These are phyloP conservation scores for Fennellomyces sp. DNA, from an alignment of 371 early-diverging fungal species.

Conservation along the genomic window DNA sequence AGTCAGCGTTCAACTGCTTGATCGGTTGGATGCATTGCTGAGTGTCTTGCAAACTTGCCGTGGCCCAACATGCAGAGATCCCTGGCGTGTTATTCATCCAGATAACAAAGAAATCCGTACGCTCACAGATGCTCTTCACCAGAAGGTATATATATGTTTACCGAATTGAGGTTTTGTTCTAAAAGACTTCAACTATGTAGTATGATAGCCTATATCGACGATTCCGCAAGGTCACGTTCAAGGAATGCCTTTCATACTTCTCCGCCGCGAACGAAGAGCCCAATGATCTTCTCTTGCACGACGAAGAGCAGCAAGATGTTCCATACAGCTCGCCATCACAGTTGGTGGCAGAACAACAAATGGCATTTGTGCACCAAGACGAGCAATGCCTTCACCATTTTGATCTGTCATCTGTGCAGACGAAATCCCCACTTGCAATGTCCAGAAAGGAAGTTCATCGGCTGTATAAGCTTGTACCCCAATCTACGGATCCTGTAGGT, in stretches of 20 bases:
- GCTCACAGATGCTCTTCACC: conserved; percentile 32
- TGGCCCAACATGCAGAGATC: conserved; percentile 59
- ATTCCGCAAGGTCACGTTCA: conserved; percentile 31
- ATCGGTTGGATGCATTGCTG: conserved; percentile 64
- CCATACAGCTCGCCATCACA: no score
- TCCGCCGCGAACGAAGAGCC: conserved; percentile 2
- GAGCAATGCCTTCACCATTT: no score
- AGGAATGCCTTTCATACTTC: conserved; percentile 32
- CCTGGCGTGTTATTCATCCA: conserved; percentile 59
- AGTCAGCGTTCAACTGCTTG: conserved; percentile 22
- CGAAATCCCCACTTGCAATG: no score
- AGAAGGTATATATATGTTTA: conserved; percentile 23
- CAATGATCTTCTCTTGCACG: neutral
- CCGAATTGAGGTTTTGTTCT: no score
- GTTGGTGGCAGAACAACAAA: no score
- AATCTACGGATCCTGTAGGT: conserved; percentile 18
- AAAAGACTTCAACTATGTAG: conserved; percentile 3
- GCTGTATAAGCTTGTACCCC: conserved; percentile 28
- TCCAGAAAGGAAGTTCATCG: neutral
- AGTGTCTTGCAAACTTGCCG: conserved; percentile 58
- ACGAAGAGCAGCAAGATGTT: no score
- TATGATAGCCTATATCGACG: conserved; percentile 33
- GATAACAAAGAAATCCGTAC: conserved; percentile 27
- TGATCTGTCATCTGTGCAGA: neutral
- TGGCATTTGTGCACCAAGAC: no score